Percentiles rank a stretch among this genome's conserved stretches.
phyloP scores from a whole-genome alignment of 192 early-diverging fungal species.

The Lunasporangiospora selenospora region DNA sequence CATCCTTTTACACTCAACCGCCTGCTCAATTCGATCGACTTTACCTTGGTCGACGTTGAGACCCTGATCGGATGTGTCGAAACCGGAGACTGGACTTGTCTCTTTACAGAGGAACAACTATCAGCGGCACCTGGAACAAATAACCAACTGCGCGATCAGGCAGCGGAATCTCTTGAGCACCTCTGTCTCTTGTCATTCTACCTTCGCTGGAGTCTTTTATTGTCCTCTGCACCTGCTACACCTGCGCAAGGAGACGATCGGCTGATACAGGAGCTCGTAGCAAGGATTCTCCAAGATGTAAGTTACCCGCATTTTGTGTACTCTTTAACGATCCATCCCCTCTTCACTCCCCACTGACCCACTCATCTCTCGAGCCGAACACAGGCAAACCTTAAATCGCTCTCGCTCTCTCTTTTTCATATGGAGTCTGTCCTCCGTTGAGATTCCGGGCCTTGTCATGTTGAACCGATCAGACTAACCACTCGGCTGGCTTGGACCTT shows the following conservation, averaged over 20 bases:
- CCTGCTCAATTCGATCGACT: constrained; percentile 19
- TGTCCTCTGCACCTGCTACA: not conserved
- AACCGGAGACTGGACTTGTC: constrained; percentile 34
- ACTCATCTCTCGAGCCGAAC: constrained; percentile 9
- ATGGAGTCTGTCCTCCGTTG: too few relatives aligned
- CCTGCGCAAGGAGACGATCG: constrained; percentile 9
- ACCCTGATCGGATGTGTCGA: constrained; percentile 37
- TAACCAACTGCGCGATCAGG: constrained; percentile 12
- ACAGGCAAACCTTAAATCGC: constrained; percentile 20
- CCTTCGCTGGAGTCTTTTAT: constrained; percentile 21
- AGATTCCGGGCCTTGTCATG: too few relatives aligned
- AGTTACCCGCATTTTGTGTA: not conserved
- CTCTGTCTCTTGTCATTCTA: constrained; percentile 36
- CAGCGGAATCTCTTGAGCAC: constrained; percentile 18
- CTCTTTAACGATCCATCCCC: too few relatives aligned
- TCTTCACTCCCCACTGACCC: not conserved
- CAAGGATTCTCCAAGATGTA: constrained; percentile 25
- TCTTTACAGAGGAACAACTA: constrained; percentile 12
- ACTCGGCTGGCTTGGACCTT: too few relatives aligned
- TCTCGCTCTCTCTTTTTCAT: too few relatives aligned
- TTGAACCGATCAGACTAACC: too few relatives aligned
- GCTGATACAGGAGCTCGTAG: constrained; percentile 16
- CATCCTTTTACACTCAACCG: constrained; percentile 23
- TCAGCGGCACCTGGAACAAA: not conserved
- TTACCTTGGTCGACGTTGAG: constrained; percentile 26